Base-by-base conservation (phyloP, 108 stramenopile genomes). In the Ochromonas danica region DNA sequence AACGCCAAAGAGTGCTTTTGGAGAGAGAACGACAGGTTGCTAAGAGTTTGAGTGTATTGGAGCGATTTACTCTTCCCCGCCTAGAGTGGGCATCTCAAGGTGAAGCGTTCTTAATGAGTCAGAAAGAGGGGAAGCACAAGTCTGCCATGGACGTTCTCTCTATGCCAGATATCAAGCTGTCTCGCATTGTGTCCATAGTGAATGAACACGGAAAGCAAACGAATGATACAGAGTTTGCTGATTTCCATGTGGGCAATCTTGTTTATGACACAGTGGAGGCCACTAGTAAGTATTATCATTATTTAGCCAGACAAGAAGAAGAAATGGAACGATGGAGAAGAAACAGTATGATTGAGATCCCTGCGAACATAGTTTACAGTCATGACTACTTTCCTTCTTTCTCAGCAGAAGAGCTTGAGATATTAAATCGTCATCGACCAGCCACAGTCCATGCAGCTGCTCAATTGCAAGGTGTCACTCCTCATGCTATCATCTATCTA, bases 251-350 rank as follows among this genome's bases (percentile, higher is more conserved):
- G 62, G 28, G 25, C 0, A 22, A 43, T 0, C n/a, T 43, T n/a
- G 25, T 17, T 28, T 43, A 0, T 60, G 83, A 96, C 82, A 93
- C 95, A 3, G 95, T 97, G 0, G 96, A 96, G 85, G 95, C 95
- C 45, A 78, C 86, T 0, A 89, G 94, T 81, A 96, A 96, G 86
- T 97, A 97, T 81, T 82, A 87, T 62, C 85, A 88, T 40, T 95
- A 93, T 80, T 92, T 93, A 39, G 65, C 84, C 1, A 79, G 96
- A 41, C 96, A 96, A 82, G 87, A 93, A 79, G 88, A 88, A 74
- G 97, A 98, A 75, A 96, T 98, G 87, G 95, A 94, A 70, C 90
- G 89, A 71, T 96, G 93, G 94, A 80, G 94, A 28, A 89, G 86
- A 71, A 92, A 93, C 3, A 91, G 93, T 79, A 92, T 92, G 43